Base-by-base conservation (phyloP, 2,329 filamentous ascomycete genomes). In the Ophiobolus disseminans region DNA sequence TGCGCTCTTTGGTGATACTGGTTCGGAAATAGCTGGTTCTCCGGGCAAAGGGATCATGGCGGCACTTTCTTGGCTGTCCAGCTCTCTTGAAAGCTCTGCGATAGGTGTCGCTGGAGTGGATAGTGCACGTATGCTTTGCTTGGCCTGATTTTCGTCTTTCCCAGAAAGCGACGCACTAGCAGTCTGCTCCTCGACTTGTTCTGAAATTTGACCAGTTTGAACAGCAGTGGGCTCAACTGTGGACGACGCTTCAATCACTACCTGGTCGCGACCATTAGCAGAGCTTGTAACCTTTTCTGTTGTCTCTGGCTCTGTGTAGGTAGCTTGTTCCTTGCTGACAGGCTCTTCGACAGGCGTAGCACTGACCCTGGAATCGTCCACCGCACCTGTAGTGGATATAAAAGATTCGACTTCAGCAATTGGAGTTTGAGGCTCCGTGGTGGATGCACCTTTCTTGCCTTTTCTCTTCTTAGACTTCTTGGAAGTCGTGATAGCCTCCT, bases 381-480 rank as follows among this genome's bases (percentile, higher is more conserved):
- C 7, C 16, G 5, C 16, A 26, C 13, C 23, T 6, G 41, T 14
- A 28, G 17, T 28, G 7, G 43, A 14, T n/a, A 46, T 35, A 19
- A 35, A 40, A 11, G 45, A 31, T 16, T 48, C 45, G 17, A 37
- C 22, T 26, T 63, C 56, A 28, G 32, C 28, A 19, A 53, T 37
- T 25, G 48, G 58, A 21, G 58, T 59, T 22, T 59, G 53, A 41
- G 57, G 50, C 45, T 61, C 57, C 19, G 58, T 59, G 9, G 50
- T 40, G 5, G 52, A 58, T 14, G 57, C 50, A 7, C 44, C 46
- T 46, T 65, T 66, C 41, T 65, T 68, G 21, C 53, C 48, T 53
- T 67, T 68, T 49, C 65, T 65, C 35, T 66, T 65, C 51, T 65
- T 68, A 22, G 48, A 45, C 49, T 69, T 66, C 50, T 68, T 69